Percentiles rank a stretch among this genome's conserved stretches.
Conservation (phyloP, 805 yeast species). For the Lachancea quebecensis region DNA sequence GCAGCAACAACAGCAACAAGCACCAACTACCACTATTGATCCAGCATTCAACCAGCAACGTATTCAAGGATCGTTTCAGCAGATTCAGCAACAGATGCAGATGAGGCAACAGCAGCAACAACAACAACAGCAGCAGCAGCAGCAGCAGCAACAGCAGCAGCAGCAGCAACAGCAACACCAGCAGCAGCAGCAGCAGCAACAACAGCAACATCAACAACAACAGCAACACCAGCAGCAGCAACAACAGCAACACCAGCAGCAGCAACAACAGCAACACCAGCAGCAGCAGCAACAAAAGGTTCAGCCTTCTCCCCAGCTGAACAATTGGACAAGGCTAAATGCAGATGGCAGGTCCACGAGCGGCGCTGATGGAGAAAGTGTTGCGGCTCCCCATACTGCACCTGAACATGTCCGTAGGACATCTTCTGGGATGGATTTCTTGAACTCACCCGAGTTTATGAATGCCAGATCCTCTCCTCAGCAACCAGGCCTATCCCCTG, state of each 20-base stretch:
- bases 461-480: slow-evolving; percentile 12
- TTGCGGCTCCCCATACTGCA: slow-evolving; percentile 1
- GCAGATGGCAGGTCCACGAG: slow-evolving; percentile 3
- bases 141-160: slow-evolving; percentile 31
- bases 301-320: slow-evolving; percentile 6
- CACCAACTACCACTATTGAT: slow-evolving; percentile 9
- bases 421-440: slow-evolving; percentile 15
- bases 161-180: slow-evolving; percentile 17
- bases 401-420: slow-evolving; percentile 8
- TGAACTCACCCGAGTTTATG: slow-evolving; percentile 16
- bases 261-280: slow-evolving; percentile 33
- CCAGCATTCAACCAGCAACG: slow-evolving; percentile 15
- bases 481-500: slow-evolving; percentile 13
- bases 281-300: slow-evolving; percentile 24
- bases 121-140: slow-evolving; percentile 28
- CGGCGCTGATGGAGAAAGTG: background rate
- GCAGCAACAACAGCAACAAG: slow-evolving; percentile 23
- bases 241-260: slow-evolving; percentile 19
- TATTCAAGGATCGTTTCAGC: slow-evolving; percentile 23
- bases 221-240: slow-evolving; percentile 29
- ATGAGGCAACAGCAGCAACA: slow-evolving; percentile 18
- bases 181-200: slow-evolving; percentile 25
- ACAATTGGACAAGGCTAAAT: slow-evolving; percentile 7
- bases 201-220: slow-evolving; percentile 28
- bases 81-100: slow-evolving; percentile 26